A percentile compares a stretch with the other conserved stretches of the same genome.
These are phyloP conservation scores for Kwoniella mangroviensis DNA, from an alignment of 768 basidiomycete genomes.

Conservation along the genomic window DNA sequence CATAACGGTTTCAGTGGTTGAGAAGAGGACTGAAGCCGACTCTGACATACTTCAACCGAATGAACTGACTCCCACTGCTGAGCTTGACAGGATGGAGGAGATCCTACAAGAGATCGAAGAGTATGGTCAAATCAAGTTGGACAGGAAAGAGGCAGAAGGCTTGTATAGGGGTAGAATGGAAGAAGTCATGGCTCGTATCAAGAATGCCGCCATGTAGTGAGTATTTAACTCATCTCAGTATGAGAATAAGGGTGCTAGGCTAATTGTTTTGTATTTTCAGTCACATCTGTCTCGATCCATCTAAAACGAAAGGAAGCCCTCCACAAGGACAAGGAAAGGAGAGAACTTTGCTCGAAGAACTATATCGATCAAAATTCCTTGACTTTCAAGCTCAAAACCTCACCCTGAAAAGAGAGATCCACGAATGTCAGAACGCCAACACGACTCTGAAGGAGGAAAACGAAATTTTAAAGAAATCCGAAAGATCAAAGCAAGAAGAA, in stretches of 20 bases:
- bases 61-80: background rate
- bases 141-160: slow-evolving; percentile 19
- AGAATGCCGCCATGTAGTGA: slow-evolving; percentile 8
- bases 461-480: background rate
- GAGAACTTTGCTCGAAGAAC: background rate
- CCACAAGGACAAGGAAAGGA: background rate
- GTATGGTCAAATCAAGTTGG: background rate
- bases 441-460: background rate
- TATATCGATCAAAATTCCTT: background rate
- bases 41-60: background rate
- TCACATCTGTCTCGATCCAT: background rate
- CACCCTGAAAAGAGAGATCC: background rate
- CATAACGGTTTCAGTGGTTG: background rate
- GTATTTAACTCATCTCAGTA: background rate
- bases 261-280: background rate
- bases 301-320: background rate
- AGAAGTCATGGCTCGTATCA: slow-evolving; percentile 30
- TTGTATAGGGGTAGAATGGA: slow-evolving; percentile 30
- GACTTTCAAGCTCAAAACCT: background rate
- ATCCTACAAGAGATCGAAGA: slow-evolving; percentile 1
- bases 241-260: background rate
- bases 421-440: background rate
- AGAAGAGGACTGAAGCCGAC: background rate
- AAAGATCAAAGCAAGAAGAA: background rate
- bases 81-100: background rate